phyloP scores from a whole-genome alignment of 208 protist genomes.

The Tritrichomonas musculus region DNA sequence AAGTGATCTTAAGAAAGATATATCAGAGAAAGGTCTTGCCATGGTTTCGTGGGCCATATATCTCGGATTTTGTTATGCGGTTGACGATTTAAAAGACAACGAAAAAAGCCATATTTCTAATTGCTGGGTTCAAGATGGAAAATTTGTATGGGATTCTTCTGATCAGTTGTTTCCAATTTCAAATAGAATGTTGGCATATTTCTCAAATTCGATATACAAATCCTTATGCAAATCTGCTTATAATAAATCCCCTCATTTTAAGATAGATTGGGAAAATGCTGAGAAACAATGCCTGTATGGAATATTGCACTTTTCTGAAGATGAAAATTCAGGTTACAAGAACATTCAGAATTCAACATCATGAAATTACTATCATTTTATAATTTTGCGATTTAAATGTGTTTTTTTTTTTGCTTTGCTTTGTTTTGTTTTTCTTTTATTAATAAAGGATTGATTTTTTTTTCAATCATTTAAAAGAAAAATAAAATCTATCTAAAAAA shows the following conservation, averaged over 20 bases:
- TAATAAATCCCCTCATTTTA: background rate
- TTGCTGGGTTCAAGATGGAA: background rate
- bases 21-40: background rate
- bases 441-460: too few relatives aligned
- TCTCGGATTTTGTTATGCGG: background rate
- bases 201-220: background rate
- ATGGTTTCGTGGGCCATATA: constrained; percentile 16
- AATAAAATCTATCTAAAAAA: too few relatives aligned
- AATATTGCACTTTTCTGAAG: background rate
- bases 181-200: background rate
- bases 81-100: too few relatives aligned
- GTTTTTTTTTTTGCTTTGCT: too few relatives aligned
- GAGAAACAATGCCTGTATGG: background rate
- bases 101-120: too few relatives aligned
- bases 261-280: background rate
- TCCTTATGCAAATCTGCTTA: background rate
- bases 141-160: background rate
- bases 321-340: too few relatives aligned
- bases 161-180: background rate
- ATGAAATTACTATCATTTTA: too few relatives aligned
- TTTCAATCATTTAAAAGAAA: too few relatives aligned
- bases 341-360: too few relatives aligned
- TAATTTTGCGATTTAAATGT: too few relatives aligned
- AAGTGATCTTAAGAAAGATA: background rate
- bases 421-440: too few relatives aligned